Base-by-base conservation (phyloP, 495 filamentous ascomycete species). In the Beverwykella pulmonaria region DNA sequence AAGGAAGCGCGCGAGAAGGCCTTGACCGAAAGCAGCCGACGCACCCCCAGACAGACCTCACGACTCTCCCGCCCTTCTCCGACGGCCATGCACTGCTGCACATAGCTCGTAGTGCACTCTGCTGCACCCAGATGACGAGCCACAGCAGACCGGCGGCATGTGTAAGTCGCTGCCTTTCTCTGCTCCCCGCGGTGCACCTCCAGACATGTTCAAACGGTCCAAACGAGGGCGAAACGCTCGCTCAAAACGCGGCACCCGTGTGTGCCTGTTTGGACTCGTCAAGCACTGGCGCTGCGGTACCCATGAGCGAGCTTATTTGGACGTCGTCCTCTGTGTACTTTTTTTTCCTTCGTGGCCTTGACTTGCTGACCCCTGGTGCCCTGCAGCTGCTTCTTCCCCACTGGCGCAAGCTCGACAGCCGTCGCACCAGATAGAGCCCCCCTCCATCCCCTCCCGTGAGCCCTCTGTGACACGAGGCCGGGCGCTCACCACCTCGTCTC, bases 391-490 rank as follows among this genome's bases (percentile, higher is more conserved):
- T 68, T 55, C 68, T 36, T 53, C 71, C 52, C 67, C 60, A 58
- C 70, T 59, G 49, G 29, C 67, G 63, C 70, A 69, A 54, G 56
- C 66, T 49, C 66, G 70, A 58, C 60, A 52, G 66, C 39, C 39
- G 39, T 70, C 70, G 65, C 69, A 74, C 69, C 61, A 72, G 66
- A 41, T 55, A 60, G 65, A 63, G 25, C 49, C 44, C 70, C 65
- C 68, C 29, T 67, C 69, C n/a, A 58, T 53, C 50, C 73, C 67
- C 32, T 70, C 73, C 17, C 75, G 72, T 56, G 75, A 76, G 23
- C 64, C 65, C 12, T 75, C 72, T 8, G 60, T 70, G 26, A 74
- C 68, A 50, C 65, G 76, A 53, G 76, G 75, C 8, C 60, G 76
- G 53, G 74, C 75, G 10, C 71, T 76, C 27, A 78, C 74, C 23